These are phyloP conservation scores for Flueggea neowawraea DNA, from an alignment of 441 rosid species.

Conservation along the genomic window DNA sequence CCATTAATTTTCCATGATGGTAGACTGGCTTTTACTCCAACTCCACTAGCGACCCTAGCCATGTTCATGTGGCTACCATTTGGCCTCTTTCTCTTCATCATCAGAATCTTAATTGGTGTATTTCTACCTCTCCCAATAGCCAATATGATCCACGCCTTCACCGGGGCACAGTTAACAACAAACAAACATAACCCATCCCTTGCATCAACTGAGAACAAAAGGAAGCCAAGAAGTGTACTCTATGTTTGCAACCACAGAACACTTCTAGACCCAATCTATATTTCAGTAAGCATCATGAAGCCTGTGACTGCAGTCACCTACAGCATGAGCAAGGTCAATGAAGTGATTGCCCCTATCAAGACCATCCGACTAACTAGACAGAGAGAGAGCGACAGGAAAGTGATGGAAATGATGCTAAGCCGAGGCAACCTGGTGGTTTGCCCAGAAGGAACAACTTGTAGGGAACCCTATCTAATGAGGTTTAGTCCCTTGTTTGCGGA, in stretches of 20 bases:
- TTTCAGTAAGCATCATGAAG: slow-evolving; percentile 29
- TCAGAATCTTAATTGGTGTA: slow-evolving; percentile 28
- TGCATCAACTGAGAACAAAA: not conserved
- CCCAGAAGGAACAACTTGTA: slow-evolving; percentile 84
- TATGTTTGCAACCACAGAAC: slow-evolving; percentile 70
- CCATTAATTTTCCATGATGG: slow-evolving; percentile 80
- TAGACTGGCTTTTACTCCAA: slow-evolving; percentile 64
- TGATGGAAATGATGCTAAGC: slow-evolving; percentile 35
- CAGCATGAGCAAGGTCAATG: slow-evolving; percentile 52
- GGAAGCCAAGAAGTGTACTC: slow-evolving; percentile 23
- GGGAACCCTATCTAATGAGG: slow-evolving; percentile 71
- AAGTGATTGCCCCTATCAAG: slow-evolving; percentile 51
- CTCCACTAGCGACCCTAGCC: slow-evolving; percentile 36
- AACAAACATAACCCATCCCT: slow-evolving; percentile 10
- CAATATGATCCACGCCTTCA: slow-evolving; percentile 28
- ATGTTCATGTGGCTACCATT: slow-evolving; percentile 76
- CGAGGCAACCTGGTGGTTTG: slow-evolving; percentile 58
- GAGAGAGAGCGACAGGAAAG: slow-evolving; percentile 35
- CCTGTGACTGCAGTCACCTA: slow-evolving; percentile 59
- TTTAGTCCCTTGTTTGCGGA: slow-evolving; percentile 73
- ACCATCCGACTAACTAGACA: slow-evolving; percentile 48
- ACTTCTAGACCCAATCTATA: slow-evolving; percentile 51
- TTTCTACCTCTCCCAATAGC: slow-evolving; percentile 37
- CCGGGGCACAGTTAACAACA: slow-evolving; percentile 28
- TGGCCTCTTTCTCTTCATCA: slow-evolving; percentile 27